Percentiles rank a stretch among this genome's conserved stretches.
phyloP scores from a whole-genome alignment of 805 yeast species.

The Yarrowia deformans region DNA sequence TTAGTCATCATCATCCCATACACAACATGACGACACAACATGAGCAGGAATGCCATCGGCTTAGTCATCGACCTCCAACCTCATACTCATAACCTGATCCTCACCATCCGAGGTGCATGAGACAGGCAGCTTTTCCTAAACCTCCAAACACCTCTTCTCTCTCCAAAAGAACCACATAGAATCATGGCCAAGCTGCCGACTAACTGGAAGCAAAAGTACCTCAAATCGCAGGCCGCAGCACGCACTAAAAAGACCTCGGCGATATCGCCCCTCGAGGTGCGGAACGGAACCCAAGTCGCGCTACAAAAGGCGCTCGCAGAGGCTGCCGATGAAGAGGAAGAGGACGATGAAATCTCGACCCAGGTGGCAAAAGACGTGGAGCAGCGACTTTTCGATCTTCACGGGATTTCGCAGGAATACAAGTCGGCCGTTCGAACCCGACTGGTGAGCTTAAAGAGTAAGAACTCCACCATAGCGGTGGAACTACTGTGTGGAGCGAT shows the following conservation, averaged over 20 bases:
- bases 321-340: slow-evolving; percentile 25
- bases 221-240: slow-evolving; percentile 25
- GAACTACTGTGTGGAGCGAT: slow-evolving; percentile 34
- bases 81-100: slow-evolving; percentile 22
- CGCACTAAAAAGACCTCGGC: slow-evolving; percentile 2
- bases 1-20: no score
- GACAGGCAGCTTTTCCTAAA: not conserved
- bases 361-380: slow-evolving; percentile 33
- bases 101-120: not conserved
- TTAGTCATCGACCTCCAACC: no score
- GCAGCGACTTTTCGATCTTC: not conserved
- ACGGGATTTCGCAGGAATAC: slow-evolving; percentile 25
- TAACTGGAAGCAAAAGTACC: slow-evolving; percentile 40
- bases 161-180: not conserved
- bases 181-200: slow-evolving; percentile 37
- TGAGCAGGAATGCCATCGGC: no score
- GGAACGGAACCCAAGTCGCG: slow-evolving; percentile 5
- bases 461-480: slow-evolving; percentile 5
- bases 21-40: no score
- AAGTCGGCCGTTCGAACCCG: slow-evolving; percentile 30
- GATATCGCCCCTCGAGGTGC: slow-evolving; percentile 19
- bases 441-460: slow-evolving; percentile 25
- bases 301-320: slow-evolving; percentile 19
- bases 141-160: no score
- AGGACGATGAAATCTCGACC: slow-evolving; percentile 3